phyloP scores from a whole-genome alignment of 2,329 filamentous ascomycete genomes.

The Aspergillus melleus region DNA sequence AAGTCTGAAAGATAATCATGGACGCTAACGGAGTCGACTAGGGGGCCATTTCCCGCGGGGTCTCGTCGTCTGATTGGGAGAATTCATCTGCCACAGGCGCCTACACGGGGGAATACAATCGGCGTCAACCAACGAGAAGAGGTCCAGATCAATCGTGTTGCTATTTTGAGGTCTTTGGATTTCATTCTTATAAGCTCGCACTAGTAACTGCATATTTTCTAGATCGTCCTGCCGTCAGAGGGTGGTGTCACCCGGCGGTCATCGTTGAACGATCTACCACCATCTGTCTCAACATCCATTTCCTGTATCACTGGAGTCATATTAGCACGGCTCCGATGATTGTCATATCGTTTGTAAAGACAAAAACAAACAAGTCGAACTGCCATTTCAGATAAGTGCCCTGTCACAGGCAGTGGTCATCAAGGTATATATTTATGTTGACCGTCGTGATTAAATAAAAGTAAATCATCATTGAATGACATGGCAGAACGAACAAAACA shows the following conservation, averaged over 20 bases:
- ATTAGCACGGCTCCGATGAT: conserved; percentile 16
- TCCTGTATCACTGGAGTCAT: conserved; percentile 8
- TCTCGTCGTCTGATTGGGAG: neutral
- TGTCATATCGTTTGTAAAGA: neutral
- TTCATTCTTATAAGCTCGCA: neutral
- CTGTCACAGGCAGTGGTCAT: conserved; percentile 78
- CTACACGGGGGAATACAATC: neutral
- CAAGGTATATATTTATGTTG: conserved; percentile 73
- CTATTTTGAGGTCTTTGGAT: neutral
- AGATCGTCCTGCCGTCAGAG: neutral
- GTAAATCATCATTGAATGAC: conserved; percentile 65
- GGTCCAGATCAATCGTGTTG: neutral
- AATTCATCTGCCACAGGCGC: neutral
- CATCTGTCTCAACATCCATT: neutral
- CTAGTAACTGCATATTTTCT: neutral
- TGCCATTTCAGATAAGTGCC: conserved; percentile 49
- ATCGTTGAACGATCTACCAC: neutral
- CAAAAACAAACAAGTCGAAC: conserved; percentile 1
- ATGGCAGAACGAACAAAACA: conserved; percentile 12
- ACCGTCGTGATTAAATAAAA: conserved; percentile 76
- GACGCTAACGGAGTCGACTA: neutral
- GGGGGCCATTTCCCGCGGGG: neutral
- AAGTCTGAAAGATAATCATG: neutral
- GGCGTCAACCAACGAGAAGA: neutral
- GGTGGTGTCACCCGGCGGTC: neutral